Base-by-base conservation (phyloP, 345 rosid species). In the Schrenkiella parvula region DNA sequence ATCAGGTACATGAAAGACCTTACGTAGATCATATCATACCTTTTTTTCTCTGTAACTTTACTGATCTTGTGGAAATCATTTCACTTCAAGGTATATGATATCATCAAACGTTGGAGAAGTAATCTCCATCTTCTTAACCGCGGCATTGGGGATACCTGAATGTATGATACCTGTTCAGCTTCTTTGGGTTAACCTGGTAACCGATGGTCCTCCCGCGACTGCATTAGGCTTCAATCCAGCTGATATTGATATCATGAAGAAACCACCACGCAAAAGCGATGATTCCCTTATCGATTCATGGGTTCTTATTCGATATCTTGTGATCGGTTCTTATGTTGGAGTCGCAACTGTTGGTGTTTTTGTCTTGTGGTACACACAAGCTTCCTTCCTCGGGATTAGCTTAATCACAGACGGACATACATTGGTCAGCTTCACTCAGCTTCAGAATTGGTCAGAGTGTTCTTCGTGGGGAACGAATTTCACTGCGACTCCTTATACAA, bases 201-300 rank as follows among this genome's bases (percentile, higher is more conserved):
- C 98, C 3, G 98, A 93, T 77, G 97, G 98, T 48, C 96, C 92
- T 7, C 98, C 98, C 6, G 98, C 98, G n/a, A 93, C 97, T 21
- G 97, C 96, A 8, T 89, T 93, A 58, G 98, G 98, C 21, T 93
- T 93, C 59, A 93, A 93, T 60, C 96, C 97, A 50, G 84, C 97
- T 65, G 98, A 93, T 80, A 82, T 84, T 79, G 97, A 88, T 73
- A 85, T 90, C 31, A 93, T 90, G 98, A 80, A 32, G 72, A 93
- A 87, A 62, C 89, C 96, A 1, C 97, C 96, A 2, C 89, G 96
- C 41, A 93, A 81, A 80, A 89, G 85, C 76, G 85, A 90, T 11
- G 98, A 93, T 70, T 69, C 83, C 35, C 88, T 93, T 57, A 84
- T 89, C 11, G 89, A 73, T 66, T 73, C 85, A 26, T 90, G 93